Evolutionary conservation across 139 green algal genomes (phyloP).

Genomic region (Chlamydomonas sp.): DNA sequence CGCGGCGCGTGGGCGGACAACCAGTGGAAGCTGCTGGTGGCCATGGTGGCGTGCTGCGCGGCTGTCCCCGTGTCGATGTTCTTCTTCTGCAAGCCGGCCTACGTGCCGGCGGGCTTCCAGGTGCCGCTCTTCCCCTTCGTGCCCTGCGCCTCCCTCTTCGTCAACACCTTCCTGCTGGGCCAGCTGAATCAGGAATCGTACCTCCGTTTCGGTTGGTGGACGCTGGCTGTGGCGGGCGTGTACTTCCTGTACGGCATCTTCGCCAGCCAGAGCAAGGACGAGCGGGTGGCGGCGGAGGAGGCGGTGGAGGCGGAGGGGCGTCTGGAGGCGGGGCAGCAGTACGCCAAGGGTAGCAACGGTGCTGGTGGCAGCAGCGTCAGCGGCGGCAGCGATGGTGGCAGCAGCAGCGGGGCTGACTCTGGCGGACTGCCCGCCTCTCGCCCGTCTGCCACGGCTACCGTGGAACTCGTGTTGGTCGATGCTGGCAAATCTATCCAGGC

Average conservation of each 20-base stretch:
- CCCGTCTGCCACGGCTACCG: too few species aligned
- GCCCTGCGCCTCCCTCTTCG: conserved; percentile 29
- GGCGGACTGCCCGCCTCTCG: too few species aligned
- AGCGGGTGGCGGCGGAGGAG: not conserved
- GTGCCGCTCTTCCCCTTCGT: conserved; percentile 42
- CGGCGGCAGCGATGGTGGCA: too few species aligned
- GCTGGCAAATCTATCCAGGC: too few species aligned
- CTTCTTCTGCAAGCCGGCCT: conserved; percentile 36
- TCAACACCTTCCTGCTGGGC: conserved; percentile 54
- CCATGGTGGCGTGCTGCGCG: not conserved
- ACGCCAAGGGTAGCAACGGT: too few species aligned
- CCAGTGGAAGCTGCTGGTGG: conserved; percentile 39
- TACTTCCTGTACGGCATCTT: conserved; percentile 35
- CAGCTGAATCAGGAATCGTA: conserved; percentile 40
- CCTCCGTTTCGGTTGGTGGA: conserved; percentile 51
- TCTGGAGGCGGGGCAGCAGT: too few species aligned
- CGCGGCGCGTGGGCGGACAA: conserved; percentile 15
- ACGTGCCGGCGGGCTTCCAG: conserved; percentile 26
- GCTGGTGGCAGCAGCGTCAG: too few species aligned
- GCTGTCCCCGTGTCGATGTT: conserved; percentile 21
- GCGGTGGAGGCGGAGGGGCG: too few species aligned
- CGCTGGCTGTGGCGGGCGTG: conserved; percentile 5
- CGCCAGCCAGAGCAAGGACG: conserved; percentile 21
- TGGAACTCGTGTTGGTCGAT: too few species aligned
- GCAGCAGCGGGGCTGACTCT: too few species aligned